These are phyloP conservation scores for Nitzschia palea DNA, from an alignment of 108 stramenopile species.

Conservation along the genomic window DNA sequence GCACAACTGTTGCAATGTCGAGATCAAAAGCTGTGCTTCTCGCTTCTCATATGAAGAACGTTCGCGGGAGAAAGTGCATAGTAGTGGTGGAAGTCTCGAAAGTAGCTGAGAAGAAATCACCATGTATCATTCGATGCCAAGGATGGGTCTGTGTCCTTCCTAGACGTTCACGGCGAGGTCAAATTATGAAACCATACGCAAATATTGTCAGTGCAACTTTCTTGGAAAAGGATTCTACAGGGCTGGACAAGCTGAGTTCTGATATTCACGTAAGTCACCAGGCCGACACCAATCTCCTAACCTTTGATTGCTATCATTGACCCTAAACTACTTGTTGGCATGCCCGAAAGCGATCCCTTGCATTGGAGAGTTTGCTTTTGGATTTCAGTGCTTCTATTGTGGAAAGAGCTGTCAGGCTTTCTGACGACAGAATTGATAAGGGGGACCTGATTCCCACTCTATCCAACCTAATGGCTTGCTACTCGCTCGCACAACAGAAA, in stretches of 20 bases:
- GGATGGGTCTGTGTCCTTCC: conserved; percentile 17
- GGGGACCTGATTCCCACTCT: conserved; percentile 29
- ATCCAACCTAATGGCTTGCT: conserved; percentile 20
- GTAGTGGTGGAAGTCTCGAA: conserved; percentile 18
- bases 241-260: conserved; percentile 23
- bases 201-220: conserved; percentile 6
- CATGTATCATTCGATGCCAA: conserved; percentile 15
- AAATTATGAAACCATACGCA: neutral
- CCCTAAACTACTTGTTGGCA: neutral
- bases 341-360: conserved; percentile 15
- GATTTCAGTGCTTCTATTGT: conserved; percentile 39
- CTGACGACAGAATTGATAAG: conserved; percentile 14
- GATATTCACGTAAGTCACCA: conserved; percentile 27
- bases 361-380: conserved; percentile 33
- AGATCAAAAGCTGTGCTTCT: conserved; percentile 15
- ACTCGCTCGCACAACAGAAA: conserved; percentile 31
- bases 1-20: neutral
- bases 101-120: neutral
- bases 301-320: neutral
- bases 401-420: conserved; percentile 25
- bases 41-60: conserved; percentile 26
- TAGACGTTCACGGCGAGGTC: neutral
- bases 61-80: conserved; percentile 20
- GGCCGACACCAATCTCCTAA: neutral
- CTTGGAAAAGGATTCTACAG: conserved; percentile 32